Evolutionary conservation across 2,329 filamentous ascomycete species (phyloP), one percentile per base, ranked within the genome.

Genomic region (Meredithiella fracta): DNA sequence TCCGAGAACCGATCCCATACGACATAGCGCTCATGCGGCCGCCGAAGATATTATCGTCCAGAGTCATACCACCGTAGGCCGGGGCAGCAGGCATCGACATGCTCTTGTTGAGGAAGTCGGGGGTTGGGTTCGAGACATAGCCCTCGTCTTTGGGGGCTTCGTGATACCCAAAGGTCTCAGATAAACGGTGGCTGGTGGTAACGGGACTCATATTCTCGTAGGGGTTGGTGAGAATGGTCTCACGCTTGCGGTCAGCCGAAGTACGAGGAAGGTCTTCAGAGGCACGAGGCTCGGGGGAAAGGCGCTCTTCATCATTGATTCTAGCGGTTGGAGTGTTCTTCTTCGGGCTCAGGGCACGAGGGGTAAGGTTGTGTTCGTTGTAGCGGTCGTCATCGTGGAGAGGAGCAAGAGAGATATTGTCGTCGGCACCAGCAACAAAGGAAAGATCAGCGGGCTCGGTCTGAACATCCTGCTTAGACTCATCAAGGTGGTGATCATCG

Each of bases 21-120:
- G 91, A 96, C 71, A 95, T 84, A 52, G 87, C 90, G 65, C 88
- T 94, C 50, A 90, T 72, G 62, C 92, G 82, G 52, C 86, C 80
- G 25, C 71, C 69, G 59, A 79, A 79, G 64, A 89, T 89, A 1
- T 83, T 79, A 66, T 92, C 86, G 38, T 79, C 78, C 14, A 51
- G 25, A 14, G 14, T 20, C 55, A 73, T 70, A 51, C 72, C 72
- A 59, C 66, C 72, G 58, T 76, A 68, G 20, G 29, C 54, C 3
- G 53, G 26, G 22, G 53, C 56, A 9, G 47, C 38, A 22, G 55
- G 57, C 58, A 62, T 60, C 60, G 69, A 68, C 42, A 77, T 64
- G 22, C 74, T 76, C 63, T 82, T 80, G 58, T 37, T 20, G 8
- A 71, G 37, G 72, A 63, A 40, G 47, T 77, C 76, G 0, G 77